phyloP scores from a whole-genome alignment of 2,329 filamentous ascomycete species.

The Fusarium sp. region DNA sequence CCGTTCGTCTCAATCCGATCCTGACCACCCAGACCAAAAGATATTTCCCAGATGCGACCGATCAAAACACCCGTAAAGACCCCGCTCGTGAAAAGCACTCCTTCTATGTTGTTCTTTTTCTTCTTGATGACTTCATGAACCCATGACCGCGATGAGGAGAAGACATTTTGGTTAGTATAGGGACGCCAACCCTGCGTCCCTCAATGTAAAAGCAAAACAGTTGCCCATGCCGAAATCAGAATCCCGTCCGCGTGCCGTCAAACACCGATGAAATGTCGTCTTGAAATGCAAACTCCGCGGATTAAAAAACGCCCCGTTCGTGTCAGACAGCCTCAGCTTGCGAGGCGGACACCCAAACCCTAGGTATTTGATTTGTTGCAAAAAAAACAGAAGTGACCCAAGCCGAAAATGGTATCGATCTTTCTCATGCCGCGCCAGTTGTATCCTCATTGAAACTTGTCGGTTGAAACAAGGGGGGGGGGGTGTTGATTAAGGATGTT shows the following conservation, averaged over 20 bases:
- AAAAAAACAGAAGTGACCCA: constrained; percentile 43
- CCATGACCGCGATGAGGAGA: constrained; percentile 50
- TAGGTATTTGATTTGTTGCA: constrained; percentile 46
- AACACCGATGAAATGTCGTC: constrained; percentile 62
- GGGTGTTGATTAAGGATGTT: constrained; percentile 63
- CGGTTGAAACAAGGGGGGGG: constrained; percentile 44
- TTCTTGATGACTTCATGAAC: constrained; percentile 61
- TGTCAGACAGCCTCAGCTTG: constrained; percentile 55
- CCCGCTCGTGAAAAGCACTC: constrained; percentile 49
- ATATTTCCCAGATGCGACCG: constrained; percentile 51
- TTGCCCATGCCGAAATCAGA: constrained; percentile 45
- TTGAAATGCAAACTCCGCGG: constrained; percentile 58
- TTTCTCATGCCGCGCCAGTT: constrained; percentile 56
- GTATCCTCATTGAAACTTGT: constrained; percentile 50
- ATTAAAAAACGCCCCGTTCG: constrained; percentile 53
- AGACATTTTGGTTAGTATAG: constrained; percentile 48
- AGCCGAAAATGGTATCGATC: constrained; percentile 61
- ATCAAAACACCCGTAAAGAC: constrained; percentile 51
- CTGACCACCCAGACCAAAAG: constrained; percentile 48
- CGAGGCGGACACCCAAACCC: constrained; percentile 47
- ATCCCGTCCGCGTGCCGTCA: constrained; percentile 38
- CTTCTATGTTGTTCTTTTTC: constrained; percentile 61
- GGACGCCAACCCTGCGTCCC: constrained; percentile 41
- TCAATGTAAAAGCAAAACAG: constrained; percentile 47
- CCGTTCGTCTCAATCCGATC: constrained; percentile 48